Base-by-base conservation (phyloP, 345 rosid genomes). In the Excoecaria agallocha region DNA sequence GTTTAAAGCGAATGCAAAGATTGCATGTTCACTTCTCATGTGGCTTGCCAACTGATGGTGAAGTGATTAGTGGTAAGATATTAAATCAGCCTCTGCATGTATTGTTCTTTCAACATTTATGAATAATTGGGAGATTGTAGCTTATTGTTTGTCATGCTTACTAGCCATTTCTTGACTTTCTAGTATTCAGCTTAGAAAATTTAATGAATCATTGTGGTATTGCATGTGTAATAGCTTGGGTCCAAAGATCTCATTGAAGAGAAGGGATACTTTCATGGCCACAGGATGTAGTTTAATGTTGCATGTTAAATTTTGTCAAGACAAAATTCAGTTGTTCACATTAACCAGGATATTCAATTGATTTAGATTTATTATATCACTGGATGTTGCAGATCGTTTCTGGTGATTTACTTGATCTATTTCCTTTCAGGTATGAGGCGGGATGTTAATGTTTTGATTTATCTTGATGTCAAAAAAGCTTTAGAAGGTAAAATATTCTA, bases 21-120 rank as follows among this genome's bases (percentile, higher is more conserved):
- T 72, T 91, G 79, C 98, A 95, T 61, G 85, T 95, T 59, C 98
- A 93, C 87, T 95, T 95, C 84, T 87, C 97, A 45, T 72, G 86
- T 75, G 98, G 98, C 74, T 82, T 94, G 78, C 98, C 97, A 19
- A 80, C 87, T 8, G 96, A 92, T 64, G 93, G 90, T 66, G 86
- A 87, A 83, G 97, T 94, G 16, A 91, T 92, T 11, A 92, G 95
- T 58, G 97, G 98, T 91, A 83, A 77, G 85, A 43, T 72, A 37
- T 62, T 25, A 25, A 15, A 51, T 58, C 45, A 66, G 54, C 49
- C 20, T 35, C 56, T 12, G 8, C 24, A 1, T 24, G 10, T 59
- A 2, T 1, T 56, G 49, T 37, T 57, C 43, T 22, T 48, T 2
- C 9, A 20, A 24, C 5, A 20, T 57, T 39, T 17, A 30, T 30